These are phyloP conservation scores for Wallacemonas sp. DNA, from an alignment of 208 protist species.

Conservation along the genomic window DNA sequence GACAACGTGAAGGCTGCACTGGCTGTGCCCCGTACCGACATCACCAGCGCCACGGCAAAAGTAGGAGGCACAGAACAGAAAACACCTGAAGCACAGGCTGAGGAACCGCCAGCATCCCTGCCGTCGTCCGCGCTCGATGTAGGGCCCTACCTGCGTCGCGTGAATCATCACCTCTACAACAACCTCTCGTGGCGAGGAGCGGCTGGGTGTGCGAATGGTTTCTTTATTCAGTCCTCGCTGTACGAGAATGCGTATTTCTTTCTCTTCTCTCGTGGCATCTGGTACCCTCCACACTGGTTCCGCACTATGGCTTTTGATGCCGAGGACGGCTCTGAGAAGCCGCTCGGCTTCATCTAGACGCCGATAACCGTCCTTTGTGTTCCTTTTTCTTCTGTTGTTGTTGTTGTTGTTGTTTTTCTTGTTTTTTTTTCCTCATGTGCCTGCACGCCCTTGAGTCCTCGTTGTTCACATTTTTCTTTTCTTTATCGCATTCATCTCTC, in stretches of 20 bases:
- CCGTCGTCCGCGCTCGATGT: not conserved
- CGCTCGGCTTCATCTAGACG: conserved; percentile 4
- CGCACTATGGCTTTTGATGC: conserved; percentile 50
- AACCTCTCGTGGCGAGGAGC: conserved; percentile 65
- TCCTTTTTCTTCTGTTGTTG: conserved; percentile 7
- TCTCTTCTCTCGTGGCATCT: conserved; percentile 66
- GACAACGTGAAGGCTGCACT: not conserved
- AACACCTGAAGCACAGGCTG: too few relatives aligned
- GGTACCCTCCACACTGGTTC: conserved; percentile 80
- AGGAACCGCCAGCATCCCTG: too few relatives aligned
- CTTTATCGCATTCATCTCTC: too few relatives aligned
- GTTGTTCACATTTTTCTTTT: too few relatives aligned
- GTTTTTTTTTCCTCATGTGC: conserved; percentile 8
- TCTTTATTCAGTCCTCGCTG: conserved; percentile 56
- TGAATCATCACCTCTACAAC: conserved; percentile 73
- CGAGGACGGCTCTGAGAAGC: conserved; percentile 33
- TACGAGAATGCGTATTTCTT: conserved; percentile 90
- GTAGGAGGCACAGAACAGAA: too few relatives aligned
- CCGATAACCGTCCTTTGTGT: not conserved
- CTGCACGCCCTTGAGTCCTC: too few relatives aligned
- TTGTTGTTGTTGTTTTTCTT: conserved; percentile 6
- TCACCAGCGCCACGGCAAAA: too few relatives aligned
- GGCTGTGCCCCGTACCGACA: not conserved
- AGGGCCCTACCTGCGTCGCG: conserved; percentile 16
- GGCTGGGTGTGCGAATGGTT: conserved; percentile 62